Evolutionary conservation across 2,329 filamentous ascomycete species (phyloP).

Genomic region (Aspergillus novofumigatus): DNA sequence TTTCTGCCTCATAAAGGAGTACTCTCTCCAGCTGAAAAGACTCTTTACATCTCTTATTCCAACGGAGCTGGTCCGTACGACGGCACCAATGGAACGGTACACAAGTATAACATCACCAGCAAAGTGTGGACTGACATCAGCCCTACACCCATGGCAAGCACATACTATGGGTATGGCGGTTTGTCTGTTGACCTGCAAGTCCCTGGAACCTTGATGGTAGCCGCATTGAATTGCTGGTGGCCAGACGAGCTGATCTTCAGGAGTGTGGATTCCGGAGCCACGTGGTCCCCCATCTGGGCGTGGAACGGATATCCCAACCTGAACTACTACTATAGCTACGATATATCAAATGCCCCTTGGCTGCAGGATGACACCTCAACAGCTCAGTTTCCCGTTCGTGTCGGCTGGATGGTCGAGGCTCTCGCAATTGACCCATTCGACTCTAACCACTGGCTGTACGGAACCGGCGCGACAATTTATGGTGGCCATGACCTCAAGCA

Average conservation of each 20-base stretch:
- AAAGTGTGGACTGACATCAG: constrained; percentile 55
- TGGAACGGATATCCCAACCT: constrained; percentile 47
- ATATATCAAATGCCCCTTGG: constrained; percentile 51
- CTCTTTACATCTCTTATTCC: constrained; percentile 53
- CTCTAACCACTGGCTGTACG: constrained; percentile 58
- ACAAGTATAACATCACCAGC: constrained; percentile 50
- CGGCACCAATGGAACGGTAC: constrained; percentile 51
- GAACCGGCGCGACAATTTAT: constrained; percentile 55
- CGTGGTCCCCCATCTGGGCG: constrained; percentile 53
- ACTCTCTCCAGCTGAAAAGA: constrained; percentile 49
- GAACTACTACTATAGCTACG: constrained; percentile 46
- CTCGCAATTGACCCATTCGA: constrained; percentile 57
- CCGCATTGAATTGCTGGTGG: constrained; percentile 57
- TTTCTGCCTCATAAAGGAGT: constrained; percentile 55
- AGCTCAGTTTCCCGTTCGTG: constrained; percentile 12
- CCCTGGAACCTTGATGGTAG: constrained; percentile 55
- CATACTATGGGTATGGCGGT: constrained; percentile 55
- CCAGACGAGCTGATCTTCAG: constrained; percentile 56
- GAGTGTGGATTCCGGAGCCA: constrained; percentile 52
- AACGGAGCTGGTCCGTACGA: constrained; percentile 57
- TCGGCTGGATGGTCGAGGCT: constrained; percentile 61
- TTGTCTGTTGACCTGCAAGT: constrained; percentile 51
- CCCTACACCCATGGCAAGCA: constrained; percentile 45
- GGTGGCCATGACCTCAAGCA: constrained; percentile 53
- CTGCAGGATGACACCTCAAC: constrained; percentile 47